Evolutionary conservation across 208 protist genomes (phyloP).

Genomic region (Trypanosoma scelopori): DNA sequence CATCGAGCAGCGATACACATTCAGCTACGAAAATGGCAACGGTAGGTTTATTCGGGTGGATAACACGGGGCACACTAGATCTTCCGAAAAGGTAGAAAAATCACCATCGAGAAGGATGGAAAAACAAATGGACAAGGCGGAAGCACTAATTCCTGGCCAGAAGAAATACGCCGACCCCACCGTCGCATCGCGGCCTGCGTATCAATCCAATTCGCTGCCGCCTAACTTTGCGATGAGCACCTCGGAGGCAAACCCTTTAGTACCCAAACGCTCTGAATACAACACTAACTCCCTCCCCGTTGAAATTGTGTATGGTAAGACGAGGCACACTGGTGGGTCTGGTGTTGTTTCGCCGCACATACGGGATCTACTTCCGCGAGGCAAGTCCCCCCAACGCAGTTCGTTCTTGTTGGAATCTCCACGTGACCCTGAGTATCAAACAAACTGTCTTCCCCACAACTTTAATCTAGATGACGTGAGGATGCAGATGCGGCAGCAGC

Average conservation of each 20-base stretch:
- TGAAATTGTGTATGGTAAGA: conserved; percentile 36
- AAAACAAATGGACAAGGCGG: conserved; percentile 6
- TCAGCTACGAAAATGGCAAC: conserved; percentile 47
- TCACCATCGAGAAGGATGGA: too few species aligned
- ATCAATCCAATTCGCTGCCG: conserved; percentile 71
- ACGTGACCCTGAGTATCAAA: conserved; percentile 10
- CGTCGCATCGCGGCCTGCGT: conserved; percentile 1
- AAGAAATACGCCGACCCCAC: conserved; percentile 2
- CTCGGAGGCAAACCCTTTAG: conserved; percentile 28
- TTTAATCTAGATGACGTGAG: conserved; percentile 27
- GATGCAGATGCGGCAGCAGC: neutral
- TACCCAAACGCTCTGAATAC: conserved; percentile 28
- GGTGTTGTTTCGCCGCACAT: neutral
- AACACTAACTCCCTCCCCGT: conserved; percentile 72
- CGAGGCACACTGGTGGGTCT: conserved; percentile 9
- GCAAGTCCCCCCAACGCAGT: conserved; percentile 12
- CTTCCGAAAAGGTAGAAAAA: neutral
- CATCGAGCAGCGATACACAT: conserved; percentile 41
- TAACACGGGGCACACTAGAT: neutral
- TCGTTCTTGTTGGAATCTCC: neutral
- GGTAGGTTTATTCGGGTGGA: conserved; percentile 35
- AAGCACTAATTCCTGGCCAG: neutral
- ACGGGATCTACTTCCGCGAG: conserved; percentile 6
- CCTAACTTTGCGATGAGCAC: conserved; percentile 44
- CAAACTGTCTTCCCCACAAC: conserved; percentile 25